These are phyloP conservation scores for Populus nigra DNA, from an alignment of 345 rosid genomes.

Conservation along the genomic window DNA sequence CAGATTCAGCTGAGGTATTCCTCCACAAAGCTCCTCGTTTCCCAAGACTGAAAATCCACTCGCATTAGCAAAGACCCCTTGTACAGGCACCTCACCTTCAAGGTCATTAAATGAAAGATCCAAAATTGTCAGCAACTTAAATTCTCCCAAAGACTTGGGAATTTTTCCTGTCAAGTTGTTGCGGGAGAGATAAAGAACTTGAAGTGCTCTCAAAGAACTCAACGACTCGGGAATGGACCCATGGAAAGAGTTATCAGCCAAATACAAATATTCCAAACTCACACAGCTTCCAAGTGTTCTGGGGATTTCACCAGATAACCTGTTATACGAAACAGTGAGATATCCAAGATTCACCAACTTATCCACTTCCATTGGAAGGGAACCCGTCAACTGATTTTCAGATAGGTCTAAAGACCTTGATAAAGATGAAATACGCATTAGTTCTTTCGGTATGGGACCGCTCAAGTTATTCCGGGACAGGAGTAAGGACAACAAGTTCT, in stretches of 20 bases:
- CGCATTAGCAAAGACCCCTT: conserved; percentile 9
- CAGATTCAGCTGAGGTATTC: conserved; percentile 1
- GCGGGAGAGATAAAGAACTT: conserved; percentile 2
- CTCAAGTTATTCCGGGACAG: conserved; percentile 1
- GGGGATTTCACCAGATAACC: conserved; percentile 15
- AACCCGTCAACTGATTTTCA: conserved; percentile 3
- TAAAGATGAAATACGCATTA: neutral
- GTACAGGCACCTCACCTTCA: conserved; percentile 8
- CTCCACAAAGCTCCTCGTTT: conserved; percentile 18
- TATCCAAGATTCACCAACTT: neutral
- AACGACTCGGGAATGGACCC: conserved; percentile 13
- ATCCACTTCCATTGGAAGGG: neutral
- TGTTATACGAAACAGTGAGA: neutral
- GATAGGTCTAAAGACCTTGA: neutral
- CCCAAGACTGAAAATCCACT: neutral
- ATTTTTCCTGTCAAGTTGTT: conserved; percentile 16
- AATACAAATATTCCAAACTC: neutral
- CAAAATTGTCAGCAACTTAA: neutral
- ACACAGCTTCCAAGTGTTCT: conserved; percentile 4
- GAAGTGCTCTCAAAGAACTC: conserved; percentile 6
- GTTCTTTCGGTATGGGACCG: conserved; percentile 2
- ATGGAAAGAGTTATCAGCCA: conserved; percentile 4
- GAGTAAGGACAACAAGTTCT: neutral
- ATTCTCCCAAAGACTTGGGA: neutral
- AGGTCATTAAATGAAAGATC: conserved; percentile 15